Base-by-base conservation (phyloP, 2,329 filamentous ascomycete species). In the Kalmusia sp. region DNA sequence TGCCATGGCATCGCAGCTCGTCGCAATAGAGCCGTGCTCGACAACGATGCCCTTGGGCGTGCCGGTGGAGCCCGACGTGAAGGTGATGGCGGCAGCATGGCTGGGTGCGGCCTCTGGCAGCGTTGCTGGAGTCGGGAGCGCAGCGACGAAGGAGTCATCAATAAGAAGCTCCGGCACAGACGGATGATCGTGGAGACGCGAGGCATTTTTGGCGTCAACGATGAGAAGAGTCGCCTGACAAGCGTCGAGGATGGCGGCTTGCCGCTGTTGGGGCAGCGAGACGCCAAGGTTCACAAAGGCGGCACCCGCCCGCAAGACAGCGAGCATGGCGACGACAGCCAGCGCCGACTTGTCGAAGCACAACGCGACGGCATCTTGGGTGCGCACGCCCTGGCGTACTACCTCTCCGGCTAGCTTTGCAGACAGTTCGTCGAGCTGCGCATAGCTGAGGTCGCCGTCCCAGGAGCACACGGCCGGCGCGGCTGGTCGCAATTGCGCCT, bases 11-110 rank as follows among this genome's bases (percentile, higher is more conserved):
- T 31, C 21, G 27, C 47, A 45, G 30, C 44, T 33, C 22, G 83
- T 82, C 4, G 81, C 81, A 0, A 88, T 71, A 1, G 84, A 80
- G 0, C 76, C 74, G 59, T 89, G 86, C 7, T 82, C 84, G 52
- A 87, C 82, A 27, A 86, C 83, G n/a, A 85, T 81, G 2, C 83
- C 85, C 49, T 83, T 83, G 0, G 82, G 81, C 39, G 77, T 77
- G 48, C 48, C 43, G n/a, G 49, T 55, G 39, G 73, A 61, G 8
- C 61, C 58, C 21, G 76, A 77, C 0, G 80, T 81, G 54, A 87
- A 83, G 7, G 88, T 79, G 5, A 87, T 76, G 59, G 84, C 87
- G 0, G 85, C 84, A 3, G 78, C 76, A 34, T 80, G 15, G 78
- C 72, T 0, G 78, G 73, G 0, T 69, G 61, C 8, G 41, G 33